These are phyloP conservation scores for Morella rubra DNA, from an alignment of 306 rosid genomes.

Conservation along the genomic window DNA sequence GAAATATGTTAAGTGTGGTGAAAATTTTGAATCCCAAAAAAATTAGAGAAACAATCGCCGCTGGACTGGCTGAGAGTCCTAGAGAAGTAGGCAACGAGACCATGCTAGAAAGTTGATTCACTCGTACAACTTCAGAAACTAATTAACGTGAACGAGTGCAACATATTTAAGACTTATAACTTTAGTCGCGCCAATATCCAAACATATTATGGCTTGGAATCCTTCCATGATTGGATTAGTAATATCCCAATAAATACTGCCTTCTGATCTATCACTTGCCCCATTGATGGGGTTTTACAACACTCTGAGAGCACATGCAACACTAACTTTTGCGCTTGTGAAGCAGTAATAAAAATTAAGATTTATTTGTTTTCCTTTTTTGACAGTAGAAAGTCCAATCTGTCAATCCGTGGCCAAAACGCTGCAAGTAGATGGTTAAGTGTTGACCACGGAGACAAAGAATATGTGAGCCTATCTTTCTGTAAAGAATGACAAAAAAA, in stretches of 20 bases:
- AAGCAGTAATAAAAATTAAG: background rate
- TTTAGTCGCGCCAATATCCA: background rate
- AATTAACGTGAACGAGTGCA: too few relatives aligned
- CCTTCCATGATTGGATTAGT: background rate
- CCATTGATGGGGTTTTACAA: background rate
- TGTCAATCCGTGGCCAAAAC: constrained; percentile 20
- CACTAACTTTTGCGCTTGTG: background rate
- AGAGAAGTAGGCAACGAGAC: too few relatives aligned
- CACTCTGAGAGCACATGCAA: background rate
- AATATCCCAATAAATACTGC: background rate
- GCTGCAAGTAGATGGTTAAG: constrained; percentile 1
- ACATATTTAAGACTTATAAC: too few relatives aligned
- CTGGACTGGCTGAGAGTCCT: too few relatives aligned
- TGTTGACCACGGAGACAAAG: constrained; percentile 42
- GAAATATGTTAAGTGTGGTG: too few relatives aligned
- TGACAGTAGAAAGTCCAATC: constrained; percentile 2
- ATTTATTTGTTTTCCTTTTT: background rate
- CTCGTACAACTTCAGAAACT: too few relatives aligned
- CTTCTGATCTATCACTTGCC: background rate
- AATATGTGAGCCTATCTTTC: constrained; percentile 39
- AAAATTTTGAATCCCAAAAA: too few relatives aligned
- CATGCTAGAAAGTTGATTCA: too few relatives aligned
- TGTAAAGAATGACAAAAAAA: constrained; percentile 10
- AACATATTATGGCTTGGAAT: background rate
- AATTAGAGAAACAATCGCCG: too few relatives aligned